Evolutionary conservation across 2,329 filamentous ascomycete species (phyloP).

Genomic region (Mycogone perniciosa): DNA sequence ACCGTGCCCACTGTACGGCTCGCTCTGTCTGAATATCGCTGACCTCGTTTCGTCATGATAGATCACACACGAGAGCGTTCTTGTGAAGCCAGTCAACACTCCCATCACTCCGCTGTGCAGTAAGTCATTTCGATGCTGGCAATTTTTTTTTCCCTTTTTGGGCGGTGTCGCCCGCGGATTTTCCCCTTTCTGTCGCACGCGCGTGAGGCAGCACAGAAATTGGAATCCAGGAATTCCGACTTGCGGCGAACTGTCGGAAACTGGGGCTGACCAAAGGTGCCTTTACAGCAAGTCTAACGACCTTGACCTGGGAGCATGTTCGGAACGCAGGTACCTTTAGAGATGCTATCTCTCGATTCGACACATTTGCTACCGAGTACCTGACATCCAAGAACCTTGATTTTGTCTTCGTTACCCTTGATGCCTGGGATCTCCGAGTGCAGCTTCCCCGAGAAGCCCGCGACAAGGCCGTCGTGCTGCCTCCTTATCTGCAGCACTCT

Average conservation of each 20-base stretch:
- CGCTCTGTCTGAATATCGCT: conserved; percentile 9
- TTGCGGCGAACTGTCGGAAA: conserved; percentile 8
- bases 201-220: conserved; percentile 3
- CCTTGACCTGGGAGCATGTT: conserved; percentile 98
- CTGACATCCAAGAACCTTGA: conserved; percentile 85
- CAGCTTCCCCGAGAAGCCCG: conserved; percentile 95
- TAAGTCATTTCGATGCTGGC: conserved; percentile 50
- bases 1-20: conserved; percentile 4
- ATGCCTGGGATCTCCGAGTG: conserved; percentile 96
- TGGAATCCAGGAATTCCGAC: conserved; percentile 4
- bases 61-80: conserved; percentile 91
- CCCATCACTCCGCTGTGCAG: conserved; percentile 98
- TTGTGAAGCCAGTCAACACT: conserved; percentile 97
- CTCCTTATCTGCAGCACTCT: conserved; percentile 95
- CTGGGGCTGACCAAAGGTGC: conserved; percentile 10
- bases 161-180: conserved; percentile 3
- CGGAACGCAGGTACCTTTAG: conserved; percentile 95
- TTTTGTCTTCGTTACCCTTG: conserved; percentile 96
- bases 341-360: conserved; percentile 92
- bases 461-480: conserved; percentile 95
- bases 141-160: not conserved
- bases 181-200: conserved; percentile 5
- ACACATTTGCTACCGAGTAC: conserved; percentile 87
- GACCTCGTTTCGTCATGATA: conserved; percentile 33
- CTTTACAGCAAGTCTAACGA: conserved; percentile 81